Conservation (phyloP, 169 alveolate genomes). For the Perkinsus chesapeaki region DNA sequence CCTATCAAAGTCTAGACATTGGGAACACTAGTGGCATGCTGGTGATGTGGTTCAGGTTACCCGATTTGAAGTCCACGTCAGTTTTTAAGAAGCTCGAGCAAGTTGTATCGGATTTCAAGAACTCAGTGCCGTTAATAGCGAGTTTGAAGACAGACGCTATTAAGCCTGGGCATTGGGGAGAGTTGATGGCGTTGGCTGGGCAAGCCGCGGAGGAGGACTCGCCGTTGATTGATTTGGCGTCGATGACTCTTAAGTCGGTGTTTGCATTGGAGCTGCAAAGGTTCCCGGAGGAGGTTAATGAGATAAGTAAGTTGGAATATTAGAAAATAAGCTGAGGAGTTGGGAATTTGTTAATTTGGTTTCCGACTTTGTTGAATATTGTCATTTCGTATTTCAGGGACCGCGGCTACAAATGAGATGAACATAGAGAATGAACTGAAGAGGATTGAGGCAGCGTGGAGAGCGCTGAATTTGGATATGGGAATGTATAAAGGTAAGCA, state of each 20-base stretch:
- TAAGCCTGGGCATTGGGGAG: slow-evolving; percentile 84
- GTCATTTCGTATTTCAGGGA: too few species aligned
- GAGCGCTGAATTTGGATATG: slow-evolving; percentile 62
- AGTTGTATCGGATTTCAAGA: slow-evolving; percentile 60
- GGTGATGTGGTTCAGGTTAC: not conserved
- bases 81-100: slow-evolving; percentile 65
- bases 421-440: slow-evolving; percentile 74
- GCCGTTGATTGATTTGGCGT: not conserved
- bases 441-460: slow-evolving; percentile 77
- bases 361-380: not conserved
- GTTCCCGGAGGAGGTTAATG: slow-evolving; percentile 76
- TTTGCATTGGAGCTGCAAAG: slow-evolving; percentile 72
- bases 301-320: slow-evolving; percentile 68
- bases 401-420: slow-evolving; percentile 20
- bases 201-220: slow-evolving; percentile 26
- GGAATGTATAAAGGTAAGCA: slow-evolving; percentile 64
- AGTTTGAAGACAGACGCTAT: slow-evolving; percentile 75
- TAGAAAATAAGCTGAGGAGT: not conserved
- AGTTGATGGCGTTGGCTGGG: slow-evolving; percentile 69
- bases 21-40: too few species aligned
- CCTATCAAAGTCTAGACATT: too few species aligned
- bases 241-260: slow-evolving; percentile 51
- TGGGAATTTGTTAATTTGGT: not conserved
- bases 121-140: slow-evolving; percentile 73
- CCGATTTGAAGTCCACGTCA: not conserved